Evolutionary conservation across 2,329 filamentous ascomycete species (phyloP), one percentile per base, ranked within the genome.

Genomic region (Metarhizium humberi): DNA sequence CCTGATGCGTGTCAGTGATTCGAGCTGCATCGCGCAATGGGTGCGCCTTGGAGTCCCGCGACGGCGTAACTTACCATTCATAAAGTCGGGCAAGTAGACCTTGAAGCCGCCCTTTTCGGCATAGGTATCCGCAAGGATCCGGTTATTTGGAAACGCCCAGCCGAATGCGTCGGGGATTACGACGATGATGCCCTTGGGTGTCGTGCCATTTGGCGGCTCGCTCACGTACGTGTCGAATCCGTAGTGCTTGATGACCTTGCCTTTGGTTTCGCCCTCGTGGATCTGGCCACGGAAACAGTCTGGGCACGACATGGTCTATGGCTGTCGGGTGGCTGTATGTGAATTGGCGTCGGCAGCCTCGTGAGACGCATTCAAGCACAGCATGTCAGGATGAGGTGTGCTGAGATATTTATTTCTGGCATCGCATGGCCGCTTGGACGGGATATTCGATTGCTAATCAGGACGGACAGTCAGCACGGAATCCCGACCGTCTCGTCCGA

Each of bases 21-120:
- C 14, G 25, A 11, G 32, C 10, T 34, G 32, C 7, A 34, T 34
- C 32, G 32, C 10, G 10, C 32, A 34, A 34, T 34, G 32, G 32
- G 6, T 34, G 32, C 32, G 32, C 32, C 10, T 7, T 34, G 6
- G 7, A 7, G 32, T 34, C 32, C 32, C 6, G 32, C 6, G 32
- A 34, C 32, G 32, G 11, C 10, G 32, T 5, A 11, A 34, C 58
- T 29, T 51, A 71, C 71, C 71, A 1, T 65, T 58, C 69, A 82
- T 82, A 53, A 84, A 80, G 55, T 84, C 79, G 0, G 80, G 80
- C n/a, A 79, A 59, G 57, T 79, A 78, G 40, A 83, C 78, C 8
- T 66, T 68, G 61, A 74, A 81, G 14, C 69, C 67, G 4, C 74
- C 74, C 61, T 75, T 76, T 56, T 71, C 69, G n/a, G 79, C 78